Conservation (phyloP, 2,329 filamentous ascomycete genomes). For the Pyrenophora teres region DNA sequence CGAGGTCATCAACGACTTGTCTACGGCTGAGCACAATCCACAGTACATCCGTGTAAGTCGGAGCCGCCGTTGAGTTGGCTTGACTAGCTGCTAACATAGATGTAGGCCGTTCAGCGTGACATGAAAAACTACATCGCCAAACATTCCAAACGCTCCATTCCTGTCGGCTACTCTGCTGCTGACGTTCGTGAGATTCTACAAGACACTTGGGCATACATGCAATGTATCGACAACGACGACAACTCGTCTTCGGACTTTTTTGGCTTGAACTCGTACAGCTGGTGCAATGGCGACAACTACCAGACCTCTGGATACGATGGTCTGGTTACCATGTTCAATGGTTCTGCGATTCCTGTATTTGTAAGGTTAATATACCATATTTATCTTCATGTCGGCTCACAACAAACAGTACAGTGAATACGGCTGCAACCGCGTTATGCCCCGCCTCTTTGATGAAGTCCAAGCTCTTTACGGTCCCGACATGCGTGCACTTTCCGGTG, state of each 20-base stretch:
- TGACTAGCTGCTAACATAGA: neutral
- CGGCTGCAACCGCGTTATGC: slow-evolving; percentile 70
- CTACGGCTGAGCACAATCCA: slow-evolving; percentile 57
- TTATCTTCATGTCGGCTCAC: neutral
- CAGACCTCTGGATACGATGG: slow-evolving; percentile 63
- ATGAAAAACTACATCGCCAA: slow-evolving; percentile 70
- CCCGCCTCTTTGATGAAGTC: slow-evolving; percentile 77
- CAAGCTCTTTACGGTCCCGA: slow-evolving; percentile 70
- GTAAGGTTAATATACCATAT: slow-evolving; percentile 13
- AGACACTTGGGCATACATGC: slow-evolving; percentile 77
- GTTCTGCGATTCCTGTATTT: slow-evolving; percentile 73
- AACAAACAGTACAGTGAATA: slow-evolving; percentile 68
- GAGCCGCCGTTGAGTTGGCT: neutral
- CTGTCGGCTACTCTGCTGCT: slow-evolving; percentile 72
- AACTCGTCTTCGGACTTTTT: slow-evolving; percentile 74
- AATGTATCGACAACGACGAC: slow-evolving; percentile 63
- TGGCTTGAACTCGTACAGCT: slow-evolving; percentile 76
- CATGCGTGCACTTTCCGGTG: slow-evolving; percentile 76
- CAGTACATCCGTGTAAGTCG: slow-evolving; percentile 59
- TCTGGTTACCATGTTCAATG: slow-evolving; percentile 68
- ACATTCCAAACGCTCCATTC: slow-evolving; percentile 62
- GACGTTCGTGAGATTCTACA: slow-evolving; percentile 75
- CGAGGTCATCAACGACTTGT: slow-evolving; percentile 68
- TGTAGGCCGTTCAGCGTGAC: slow-evolving; percentile 64
- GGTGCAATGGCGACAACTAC: slow-evolving; percentile 71